Evolutionary conservation across 495 filamentous ascomycete genomes (phyloP), one percentile per base, ranked within the genome.

Genomic region (Aspergillus leporis): DNA sequence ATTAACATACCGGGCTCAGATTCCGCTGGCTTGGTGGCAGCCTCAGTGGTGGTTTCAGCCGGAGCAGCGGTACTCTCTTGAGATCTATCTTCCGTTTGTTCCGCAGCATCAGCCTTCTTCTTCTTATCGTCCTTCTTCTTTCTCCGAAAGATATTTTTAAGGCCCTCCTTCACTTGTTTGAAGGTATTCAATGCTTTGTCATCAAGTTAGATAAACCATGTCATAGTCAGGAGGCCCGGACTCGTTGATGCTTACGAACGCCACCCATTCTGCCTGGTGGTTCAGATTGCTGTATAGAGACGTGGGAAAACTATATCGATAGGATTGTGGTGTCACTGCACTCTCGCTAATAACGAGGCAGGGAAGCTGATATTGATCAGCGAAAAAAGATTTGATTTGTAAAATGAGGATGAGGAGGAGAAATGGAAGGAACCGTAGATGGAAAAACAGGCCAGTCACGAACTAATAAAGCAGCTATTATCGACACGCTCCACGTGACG

Each of bases 81-180:
- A 28, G 65, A 53, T 19, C 55, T 45, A 21, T 60, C 60, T 12
- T 56, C 61, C 6, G 62, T 23, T 18, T 61, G 53, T 6, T 53
- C 57, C 2, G 54, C 48, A 36, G 56, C 46, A 12, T 51, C 52
- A 34, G 52, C 51, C 4, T 53, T 12, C 4, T 58, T 50, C 4
- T 53, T 12, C 3, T 58, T 45, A 19, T 30, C 47, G 9, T 55
- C 34, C 63, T 69, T 69, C 64, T 65, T 68, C 62, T 70, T 72
- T 10, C 62, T 62, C 34, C 61, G 51, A 57, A 72, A 67, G 47
- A 72, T 60, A 53, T 58, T 38, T 53, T 70, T 72, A 31, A 72
- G 56, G 46, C 63, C 60, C 47, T 61, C 65, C 70, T 72, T 72
- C 60, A 72, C n/a, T 57, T 68, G 58, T 18, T 41, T 41, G 38